Evolutionary conservation across 306 rosid species (phyloP), one percentile per base, ranked within the genome.

Genomic region (Psophocarpus tetragonolobus): DNA sequence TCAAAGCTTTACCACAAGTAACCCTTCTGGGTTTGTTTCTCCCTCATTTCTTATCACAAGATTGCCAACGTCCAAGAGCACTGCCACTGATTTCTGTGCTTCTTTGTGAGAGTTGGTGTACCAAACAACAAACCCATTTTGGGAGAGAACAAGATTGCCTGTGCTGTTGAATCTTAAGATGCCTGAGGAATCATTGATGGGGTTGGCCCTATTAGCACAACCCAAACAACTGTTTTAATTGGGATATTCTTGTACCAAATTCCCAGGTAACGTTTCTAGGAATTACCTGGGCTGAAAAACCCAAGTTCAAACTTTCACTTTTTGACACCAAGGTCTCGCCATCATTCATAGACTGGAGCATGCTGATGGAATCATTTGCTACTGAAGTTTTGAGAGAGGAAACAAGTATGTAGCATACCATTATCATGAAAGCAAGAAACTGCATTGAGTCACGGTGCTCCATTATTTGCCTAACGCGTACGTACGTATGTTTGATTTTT

Each of bases 1-100:
- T 90, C 90, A 45, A 86, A 87, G 75, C 93, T 84, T 36, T 85
- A 85, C 87, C 85, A 88, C 29, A 81, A 8, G 30, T 74, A 83
- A 83, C 1, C 0, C 7, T 18, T 23, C 47, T 1, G 63, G 38
- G 23, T 44, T 32, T 27, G 13, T 20, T 3, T 44, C 39, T 6
- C 39, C 33, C 0, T 14, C 54, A 15, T 80, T 78, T 58, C 30
- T 45, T 3, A 84, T 32, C 2, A 84, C 84, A 18, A 87, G 80
- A 50, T 84, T 84, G 6, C 83, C 85, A 0, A 62, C 2, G 32
- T 76, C 77, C 35, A 84, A 68, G 33, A 87, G 85, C 62, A n/a
- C 61, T 0, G 57, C 62, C 41, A 82, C 75, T 10, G 9, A 10
- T 5, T 35, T 35, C 39, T 35, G 39, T 35, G 39, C 10, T 35